Evolutionary conservation across 2,329 filamentous ascomycete genomes (phyloP).

Genomic region (Exserohilum rostratum): DNA sequence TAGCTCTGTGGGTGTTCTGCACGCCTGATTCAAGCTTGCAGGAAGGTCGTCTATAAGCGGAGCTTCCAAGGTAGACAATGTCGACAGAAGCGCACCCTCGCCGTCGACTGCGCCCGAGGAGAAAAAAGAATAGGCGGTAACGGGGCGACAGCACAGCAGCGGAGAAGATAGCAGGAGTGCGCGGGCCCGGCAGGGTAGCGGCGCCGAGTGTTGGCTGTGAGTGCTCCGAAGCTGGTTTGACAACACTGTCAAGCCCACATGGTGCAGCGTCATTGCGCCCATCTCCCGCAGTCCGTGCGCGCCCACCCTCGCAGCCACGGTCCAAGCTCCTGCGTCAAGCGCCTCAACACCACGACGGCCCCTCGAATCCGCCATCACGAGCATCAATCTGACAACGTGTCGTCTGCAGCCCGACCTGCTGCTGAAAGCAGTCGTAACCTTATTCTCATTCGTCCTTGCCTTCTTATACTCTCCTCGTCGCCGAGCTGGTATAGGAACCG

Average conservation of each 20-base stretch:
- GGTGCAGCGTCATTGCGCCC: slow-evolving; percentile 24
- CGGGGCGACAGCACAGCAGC: slow-evolving; percentile 9
- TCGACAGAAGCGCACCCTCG: not conserved
- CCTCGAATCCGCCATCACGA: not conserved
- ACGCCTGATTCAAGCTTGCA: not conserved
- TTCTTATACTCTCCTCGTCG: not conserved
- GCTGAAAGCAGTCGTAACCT: not conserved
- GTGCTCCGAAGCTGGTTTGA: slow-evolving; percentile 22
- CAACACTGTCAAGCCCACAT: slow-evolving; percentile 10
- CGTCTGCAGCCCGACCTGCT: not conserved
- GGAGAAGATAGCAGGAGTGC: slow-evolving; percentile 1
- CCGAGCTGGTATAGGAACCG: slow-evolving; percentile 1
- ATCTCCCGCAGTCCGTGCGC: not conserved
- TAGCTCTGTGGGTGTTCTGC: too few species aligned
- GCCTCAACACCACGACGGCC: slow-evolving; percentile 1
- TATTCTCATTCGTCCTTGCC: not conserved
- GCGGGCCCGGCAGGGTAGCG: slow-evolving; percentile 5
- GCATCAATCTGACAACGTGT: not conserved
- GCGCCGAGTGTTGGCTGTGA: slow-evolving; percentile 17
- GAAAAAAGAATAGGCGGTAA: not conserved
- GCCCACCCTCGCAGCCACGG: slow-evolving; percentile 9
- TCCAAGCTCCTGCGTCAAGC: slow-evolving; percentile 16
- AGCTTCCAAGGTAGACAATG: slow-evolving; percentile 4
- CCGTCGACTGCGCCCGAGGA: not conserved
- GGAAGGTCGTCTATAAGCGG: not conserved